Evolutionary conservation across 805 yeast species (phyloP), one percentile per base, ranked within the genome.

Genomic region (Yamadazyma takamatsuzukensis): DNA sequence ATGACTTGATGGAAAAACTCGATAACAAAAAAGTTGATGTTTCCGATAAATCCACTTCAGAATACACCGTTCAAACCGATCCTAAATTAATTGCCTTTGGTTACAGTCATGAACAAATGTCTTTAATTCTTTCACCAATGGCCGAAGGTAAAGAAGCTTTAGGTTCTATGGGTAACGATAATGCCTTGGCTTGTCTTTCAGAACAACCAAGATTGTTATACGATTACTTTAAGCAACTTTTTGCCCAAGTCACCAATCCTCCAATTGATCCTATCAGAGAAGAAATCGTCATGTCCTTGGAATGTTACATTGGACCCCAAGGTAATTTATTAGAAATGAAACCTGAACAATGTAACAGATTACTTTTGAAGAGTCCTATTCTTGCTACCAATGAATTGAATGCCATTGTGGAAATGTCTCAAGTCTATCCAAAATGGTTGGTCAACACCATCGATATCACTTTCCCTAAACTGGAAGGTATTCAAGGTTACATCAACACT

Each of bases 251-350:
- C 36, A 90, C 98, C 19, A 90, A 90, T 65, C 98, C 98, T 37
- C 97, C 98, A 31, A 93, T 90, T 55, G 98, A 90, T 59, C 97
- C 98, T 32, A 93, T 90, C 49, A 81, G 97, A 60, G 98, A 90
- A 67, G 81, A 82, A 39, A 85, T 90, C 48, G 97, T 93, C 53
- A 90, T 90, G 98, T 86, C 96, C 9, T 73, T 93, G 47, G 96
- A 90, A 60, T 90, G 98, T 65, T 87, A 84, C 61, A 80, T 90
- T 51, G 98, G 98, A 35, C 97, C 97, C n/a, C 97, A 93, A 61
- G 97, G 96, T 37, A 90, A 90, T 58, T 65, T 90, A 44, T 74
- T 90, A 53, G 97, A 93, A 61, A 87, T 88, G 89, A 80, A 82
- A 52, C 80, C 96, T 7, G 71, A 74, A 36, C 97, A 93, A 68